These are phyloP conservation scores for Mycena sp. DNA, from an alignment of 1,284 basidiomycete species.

Conservation along the genomic window DNA sequence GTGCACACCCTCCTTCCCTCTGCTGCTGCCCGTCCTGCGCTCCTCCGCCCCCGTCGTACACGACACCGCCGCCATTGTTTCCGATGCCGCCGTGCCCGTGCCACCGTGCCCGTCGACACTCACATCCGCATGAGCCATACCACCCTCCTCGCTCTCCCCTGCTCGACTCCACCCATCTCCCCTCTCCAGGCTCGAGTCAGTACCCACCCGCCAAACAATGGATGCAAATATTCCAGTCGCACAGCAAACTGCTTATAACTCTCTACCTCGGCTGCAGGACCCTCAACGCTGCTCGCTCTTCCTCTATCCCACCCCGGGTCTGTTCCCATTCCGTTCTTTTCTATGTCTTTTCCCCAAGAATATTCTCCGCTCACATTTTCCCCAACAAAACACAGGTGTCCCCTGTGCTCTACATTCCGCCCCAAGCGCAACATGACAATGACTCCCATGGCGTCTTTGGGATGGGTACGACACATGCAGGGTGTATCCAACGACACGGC, in stretches of 20 bases:
- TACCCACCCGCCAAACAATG: neutral
- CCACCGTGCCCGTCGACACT: too few species aligned
- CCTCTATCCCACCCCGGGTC: neutral
- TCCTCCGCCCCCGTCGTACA: too few species aligned
- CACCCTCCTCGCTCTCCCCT: neutral
- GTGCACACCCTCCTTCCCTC: neutral
- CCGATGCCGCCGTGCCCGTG: too few species aligned
- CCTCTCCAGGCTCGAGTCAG: neutral
- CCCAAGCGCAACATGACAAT: neutral
- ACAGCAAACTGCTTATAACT: neutral
- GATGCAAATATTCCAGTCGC: neutral
- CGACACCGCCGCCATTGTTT: too few species aligned
- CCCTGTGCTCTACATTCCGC: neutral
- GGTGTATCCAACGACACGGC: neutral
- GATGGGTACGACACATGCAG: neutral
- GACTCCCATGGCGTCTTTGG: conserved; percentile 1
- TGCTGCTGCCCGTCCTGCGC: neutral
- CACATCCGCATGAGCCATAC: too few species aligned
- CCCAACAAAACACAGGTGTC: neutral
- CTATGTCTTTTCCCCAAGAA: neutral
- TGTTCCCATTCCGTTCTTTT: neutral
- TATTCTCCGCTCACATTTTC: neutral
- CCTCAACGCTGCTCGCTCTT: neutral
- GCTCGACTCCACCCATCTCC: neutral
- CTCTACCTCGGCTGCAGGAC: neutral